These are phyloP conservation scores for Thelonectria olida DNA, from an alignment of 2,329 filamentous ascomycete genomes.

Conservation along the genomic window DNA sequence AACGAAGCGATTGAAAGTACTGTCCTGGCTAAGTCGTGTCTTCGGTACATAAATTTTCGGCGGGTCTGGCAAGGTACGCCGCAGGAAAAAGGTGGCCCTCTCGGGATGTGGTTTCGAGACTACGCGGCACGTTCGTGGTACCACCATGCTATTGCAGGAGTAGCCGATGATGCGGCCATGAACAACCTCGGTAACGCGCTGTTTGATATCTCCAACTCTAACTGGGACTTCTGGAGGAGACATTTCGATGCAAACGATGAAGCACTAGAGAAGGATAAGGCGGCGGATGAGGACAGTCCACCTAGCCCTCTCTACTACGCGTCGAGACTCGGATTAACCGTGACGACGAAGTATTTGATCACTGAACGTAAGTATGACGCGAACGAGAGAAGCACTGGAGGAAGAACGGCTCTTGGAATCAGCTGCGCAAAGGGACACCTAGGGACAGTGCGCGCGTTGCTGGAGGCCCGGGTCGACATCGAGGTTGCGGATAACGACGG, in stretches of 20 bases:
- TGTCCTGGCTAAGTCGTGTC: background rate
- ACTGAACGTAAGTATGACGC: background rate
- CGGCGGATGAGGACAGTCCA: background rate
- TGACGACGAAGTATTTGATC: background rate
- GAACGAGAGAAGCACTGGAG: background rate
- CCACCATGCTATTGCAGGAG: background rate
- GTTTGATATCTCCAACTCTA: background rate
- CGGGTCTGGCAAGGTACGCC: background rate
- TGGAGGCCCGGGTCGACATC: background rate
- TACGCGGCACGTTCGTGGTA: constrained; percentile 1
- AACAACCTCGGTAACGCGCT: background rate
- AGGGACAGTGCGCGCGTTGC: background rate
- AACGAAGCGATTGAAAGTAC: background rate
- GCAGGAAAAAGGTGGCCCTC: background rate
- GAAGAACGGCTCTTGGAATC: background rate
- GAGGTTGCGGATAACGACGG: background rate
- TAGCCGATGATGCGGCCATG: background rate
- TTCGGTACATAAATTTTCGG: background rate
- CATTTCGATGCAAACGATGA: background rate
- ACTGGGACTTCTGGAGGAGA: background rate
- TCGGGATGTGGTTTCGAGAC: background rate
- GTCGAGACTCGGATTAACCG: background rate
- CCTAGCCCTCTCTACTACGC: background rate
- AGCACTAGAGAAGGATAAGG: background rate
- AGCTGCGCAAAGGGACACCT: background rate